phyloP scores from a whole-genome alignment of 1,139 yeast species.

The Taiozyma sp. region DNA sequence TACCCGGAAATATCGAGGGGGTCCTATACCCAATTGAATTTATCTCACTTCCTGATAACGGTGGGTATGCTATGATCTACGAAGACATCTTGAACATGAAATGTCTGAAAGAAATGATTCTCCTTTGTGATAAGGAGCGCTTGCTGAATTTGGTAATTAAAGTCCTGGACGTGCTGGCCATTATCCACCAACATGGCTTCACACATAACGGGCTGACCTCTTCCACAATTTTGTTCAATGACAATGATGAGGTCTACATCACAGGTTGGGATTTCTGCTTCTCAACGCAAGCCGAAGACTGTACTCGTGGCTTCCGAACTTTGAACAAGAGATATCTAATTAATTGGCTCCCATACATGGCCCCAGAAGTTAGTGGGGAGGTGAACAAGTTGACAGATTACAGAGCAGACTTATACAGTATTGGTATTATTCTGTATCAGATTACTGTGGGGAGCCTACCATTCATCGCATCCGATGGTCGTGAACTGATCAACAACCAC shows the following conservation, averaged over 20 bases:
- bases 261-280: constrained; percentile 50
- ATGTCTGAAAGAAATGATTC: constrained; percentile 13
- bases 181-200: constrained; percentile 39
- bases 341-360: constrained; percentile 41
- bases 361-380: constrained; percentile 48
- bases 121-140: constrained; percentile 6
- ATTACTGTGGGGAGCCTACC: constrained; percentile 42
- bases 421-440: constrained; percentile 48
- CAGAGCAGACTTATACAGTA: constrained; percentile 45
- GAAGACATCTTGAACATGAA: constrained; percentile 15
- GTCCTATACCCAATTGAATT: constrained; percentile 16
- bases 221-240: constrained; percentile 31
- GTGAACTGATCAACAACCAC: constrained; percentile 38
- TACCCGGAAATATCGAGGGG: constrained; percentile 13
- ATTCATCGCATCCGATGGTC: constrained; percentile 37
- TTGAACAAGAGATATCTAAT: constrained; percentile 25
- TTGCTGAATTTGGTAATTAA: constrained; percentile 6
- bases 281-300: constrained; percentile 38
- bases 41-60: constrained; percentile 6
- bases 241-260: constrained; percentile 32
- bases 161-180: constrained; percentile 30
- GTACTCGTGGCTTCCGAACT: constrained; percentile 26
- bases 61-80: constrained; percentile 15
- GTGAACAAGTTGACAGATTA: constrained; percentile 38
- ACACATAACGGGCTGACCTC: constrained; percentile 47